A percentile compares a stretch with the other conserved stretches of the same genome.
phyloP scores from a whole-genome alignment of 148 eudicot species.

The Camellia sinensis region DNA sequence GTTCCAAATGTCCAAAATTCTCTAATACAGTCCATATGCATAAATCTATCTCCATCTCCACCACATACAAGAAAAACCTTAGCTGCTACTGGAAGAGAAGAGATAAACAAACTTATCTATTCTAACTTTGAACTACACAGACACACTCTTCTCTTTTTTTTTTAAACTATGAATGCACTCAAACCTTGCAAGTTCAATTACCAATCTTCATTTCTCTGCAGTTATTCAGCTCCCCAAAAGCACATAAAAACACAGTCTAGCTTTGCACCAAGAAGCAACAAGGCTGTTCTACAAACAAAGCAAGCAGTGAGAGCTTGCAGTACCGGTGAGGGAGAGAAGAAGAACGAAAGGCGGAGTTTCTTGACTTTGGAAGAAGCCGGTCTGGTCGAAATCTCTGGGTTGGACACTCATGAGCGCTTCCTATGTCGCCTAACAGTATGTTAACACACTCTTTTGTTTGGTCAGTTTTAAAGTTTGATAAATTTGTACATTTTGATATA shows the following conservation, averaged over 20 bases:
- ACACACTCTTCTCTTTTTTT: not conserved
- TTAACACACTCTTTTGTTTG: too few relatives aligned
- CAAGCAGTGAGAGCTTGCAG: constrained; percentile 31
- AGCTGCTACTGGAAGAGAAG: not conserved
- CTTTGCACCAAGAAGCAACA: constrained; percentile 3
- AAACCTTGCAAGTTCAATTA: constrained; percentile 8
- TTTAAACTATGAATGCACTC: constrained; percentile 23
- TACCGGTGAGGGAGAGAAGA: constrained; percentile 25
- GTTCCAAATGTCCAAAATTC: not conserved
- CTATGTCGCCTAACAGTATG: constrained; percentile 82
- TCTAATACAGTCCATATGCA: not conserved
- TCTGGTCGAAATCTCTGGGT: constrained; percentile 74
- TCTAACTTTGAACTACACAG: not conserved
- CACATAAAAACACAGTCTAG: not conserved
- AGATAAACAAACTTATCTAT: constrained; percentile 6
- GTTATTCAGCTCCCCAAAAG: not conserved
- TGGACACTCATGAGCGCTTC: constrained; percentile 76
- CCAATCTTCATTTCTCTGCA: constrained; percentile 10
- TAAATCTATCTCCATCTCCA: not conserved
- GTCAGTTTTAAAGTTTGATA: not conserved
- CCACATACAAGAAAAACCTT: not conserved
- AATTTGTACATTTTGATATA: not conserved
- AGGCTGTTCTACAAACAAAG: constrained; percentile 9
- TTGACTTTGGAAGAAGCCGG: constrained; percentile 90
- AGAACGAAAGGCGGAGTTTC: constrained; percentile 40